A percentile compares a stretch with the other conserved stretches of the same genome.
Conservation (phyloP, 2,329 filamentous ascomycete species). For the Calonectria crousiana region DNA sequence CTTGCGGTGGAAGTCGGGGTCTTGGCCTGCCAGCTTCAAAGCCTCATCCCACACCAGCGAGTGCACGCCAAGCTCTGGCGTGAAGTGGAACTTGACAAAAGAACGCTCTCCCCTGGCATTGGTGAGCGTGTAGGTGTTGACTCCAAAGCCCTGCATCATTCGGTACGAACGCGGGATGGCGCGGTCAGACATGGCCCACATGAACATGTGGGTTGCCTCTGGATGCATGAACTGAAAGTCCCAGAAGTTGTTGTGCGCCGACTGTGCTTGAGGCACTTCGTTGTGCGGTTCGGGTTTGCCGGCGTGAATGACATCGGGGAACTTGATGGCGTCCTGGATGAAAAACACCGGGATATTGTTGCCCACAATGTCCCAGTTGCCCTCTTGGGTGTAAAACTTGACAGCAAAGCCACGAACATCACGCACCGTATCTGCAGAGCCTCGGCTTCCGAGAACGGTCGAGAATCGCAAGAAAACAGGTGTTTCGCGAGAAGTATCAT, state of each 20-base stretch:
- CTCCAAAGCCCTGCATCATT: conserved; percentile 90
- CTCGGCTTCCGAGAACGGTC: conserved; percentile 80
- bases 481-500: conserved; percentile 64
- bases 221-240: conserved; percentile 74
- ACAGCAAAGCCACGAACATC: conserved; percentile 85
- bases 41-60: conserved; percentile 85
- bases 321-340: conserved; percentile 81
- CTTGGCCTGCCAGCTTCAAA: conserved; percentile 78
- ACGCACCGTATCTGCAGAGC: conserved; percentile 84
- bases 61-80: conserved; percentile 80
- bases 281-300: conserved; percentile 78
- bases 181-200: conserved; percentile 84
- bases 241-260: conserved; percentile 82
- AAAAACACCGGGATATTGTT: conserved; percentile 84
- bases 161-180: conserved; percentile 80
- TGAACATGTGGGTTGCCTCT: conserved; percentile 82
- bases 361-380: conserved; percentile 81
- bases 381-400: conserved; percentile 76
- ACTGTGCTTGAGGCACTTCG: conserved; percentile 78
- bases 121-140: conserved; percentile 80
- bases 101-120: conserved; percentile 76
- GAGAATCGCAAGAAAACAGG: conserved; percentile 72
- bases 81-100: conserved; percentile 85
- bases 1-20: conserved; percentile 86
- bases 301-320: conserved; percentile 73